Percentiles rank a stretch among this genome's conserved stretches.
Conservation (phyloP, 768 basidiomycete genomes). For the Tricholoma bakamatsutake region DNA sequence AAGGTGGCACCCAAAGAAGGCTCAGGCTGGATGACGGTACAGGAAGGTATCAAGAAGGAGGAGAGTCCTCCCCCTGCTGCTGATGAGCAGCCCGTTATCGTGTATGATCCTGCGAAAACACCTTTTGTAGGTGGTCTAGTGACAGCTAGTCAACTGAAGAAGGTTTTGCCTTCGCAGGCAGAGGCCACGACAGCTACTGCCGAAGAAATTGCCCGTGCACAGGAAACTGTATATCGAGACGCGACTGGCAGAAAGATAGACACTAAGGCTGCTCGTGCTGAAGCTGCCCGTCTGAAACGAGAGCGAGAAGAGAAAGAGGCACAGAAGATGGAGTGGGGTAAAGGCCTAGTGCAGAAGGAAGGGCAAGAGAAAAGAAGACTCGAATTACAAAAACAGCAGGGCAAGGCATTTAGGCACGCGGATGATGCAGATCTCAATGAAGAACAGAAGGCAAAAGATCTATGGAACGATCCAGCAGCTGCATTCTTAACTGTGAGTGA, state of each 20-base stretch:
- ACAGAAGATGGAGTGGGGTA: slow-evolving; percentile 96
- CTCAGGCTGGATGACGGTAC: slow-evolving; percentile 66
- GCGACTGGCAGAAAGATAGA: slow-evolving; percentile 84
- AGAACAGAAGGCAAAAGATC: slow-evolving; percentile 68
- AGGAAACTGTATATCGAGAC: slow-evolving; percentile 95
- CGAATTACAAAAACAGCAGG: slow-evolving; percentile 65
- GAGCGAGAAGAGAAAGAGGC: slow-evolving; percentile 84
- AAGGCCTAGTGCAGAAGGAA: slow-evolving; percentile 86
- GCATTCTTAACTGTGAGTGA: slow-evolving; percentile 79
- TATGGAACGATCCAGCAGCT: slow-evolving; percentile 99
- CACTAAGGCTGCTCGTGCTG: slow-evolving; percentile 76
- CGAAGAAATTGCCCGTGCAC: slow-evolving; percentile 56
- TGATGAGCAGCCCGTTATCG: slow-evolving; percentile 64
- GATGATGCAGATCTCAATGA: slow-evolving; percentile 87
- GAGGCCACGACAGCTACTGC: slow-evolving; percentile 34
- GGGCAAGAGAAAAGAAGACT: slow-evolving; percentile 61
- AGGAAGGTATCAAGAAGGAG: slow-evolving; percentile 46
- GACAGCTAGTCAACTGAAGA: slow-evolving; percentile 69
- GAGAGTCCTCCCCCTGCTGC: slow-evolving; percentile 52
- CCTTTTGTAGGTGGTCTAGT: slow-evolving; percentile 73
- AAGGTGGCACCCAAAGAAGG: slow-evolving; percentile 34
- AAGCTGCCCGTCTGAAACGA: slow-evolving; percentile 74
- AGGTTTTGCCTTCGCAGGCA: slow-evolving; percentile 39
- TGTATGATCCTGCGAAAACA: slow-evolving; percentile 30
- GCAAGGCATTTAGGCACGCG: slow-evolving; percentile 62